phyloP scores from a whole-genome alignment of 257 asterid genomes.

The Nicotiana sylvestris region DNA sequence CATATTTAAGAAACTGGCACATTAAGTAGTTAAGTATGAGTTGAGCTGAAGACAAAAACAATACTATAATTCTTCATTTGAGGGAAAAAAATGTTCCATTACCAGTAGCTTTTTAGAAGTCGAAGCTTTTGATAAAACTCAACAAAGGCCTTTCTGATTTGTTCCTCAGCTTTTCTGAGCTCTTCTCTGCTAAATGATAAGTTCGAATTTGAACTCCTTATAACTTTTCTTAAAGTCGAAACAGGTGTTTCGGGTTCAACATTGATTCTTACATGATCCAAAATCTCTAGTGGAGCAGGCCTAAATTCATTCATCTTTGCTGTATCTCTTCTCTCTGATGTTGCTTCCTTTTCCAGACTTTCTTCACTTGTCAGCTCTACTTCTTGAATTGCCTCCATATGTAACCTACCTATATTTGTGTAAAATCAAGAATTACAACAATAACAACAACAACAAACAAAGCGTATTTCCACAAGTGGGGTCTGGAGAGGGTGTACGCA shows the following conservation, averaged over 20 bases:
- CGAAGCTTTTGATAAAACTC: constrained; percentile 65
- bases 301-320: constrained; percentile 20
- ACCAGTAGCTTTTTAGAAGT: constrained; percentile 67
- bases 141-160: constrained; percentile 51
- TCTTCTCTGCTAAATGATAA: constrained; percentile 56
- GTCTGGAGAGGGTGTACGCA: no score
- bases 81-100: neutral
- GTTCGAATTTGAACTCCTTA: constrained; percentile 36
- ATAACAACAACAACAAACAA: no score
- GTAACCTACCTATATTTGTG: constrained; percentile 24
- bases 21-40: constrained; percentile 7
- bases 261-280: constrained; percentile 64
- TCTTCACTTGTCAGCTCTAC: constrained; percentile 50
- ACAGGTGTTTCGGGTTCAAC: constrained; percentile 63
- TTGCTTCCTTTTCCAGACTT: constrained; percentile 8
- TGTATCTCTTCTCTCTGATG: neutral
- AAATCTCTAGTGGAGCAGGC: constrained; percentile 49
- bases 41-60: constrained; percentile 2
- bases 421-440: neutral
- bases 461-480: no score
- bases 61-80: neutral
- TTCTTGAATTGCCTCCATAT: constrained; percentile 57
- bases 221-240: constrained; percentile 49
- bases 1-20: constrained; percentile 64
- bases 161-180: constrained; percentile 59